Conservation (phyloP, 2,329 filamentous ascomycete species). For the Aquanectria penicillioides region DNA sequence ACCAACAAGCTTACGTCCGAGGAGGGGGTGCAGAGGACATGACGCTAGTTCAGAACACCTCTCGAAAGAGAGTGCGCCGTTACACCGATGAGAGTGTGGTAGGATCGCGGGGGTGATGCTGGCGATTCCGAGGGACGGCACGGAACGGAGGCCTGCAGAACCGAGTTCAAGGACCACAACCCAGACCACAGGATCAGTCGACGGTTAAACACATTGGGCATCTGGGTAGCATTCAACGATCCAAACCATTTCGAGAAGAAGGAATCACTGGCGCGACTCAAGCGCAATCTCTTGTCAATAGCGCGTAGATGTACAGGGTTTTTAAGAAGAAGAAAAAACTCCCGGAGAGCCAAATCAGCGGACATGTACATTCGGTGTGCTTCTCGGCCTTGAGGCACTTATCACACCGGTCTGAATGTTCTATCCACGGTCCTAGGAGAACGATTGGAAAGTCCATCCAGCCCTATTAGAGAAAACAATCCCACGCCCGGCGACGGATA, state of each 20-base stretch:
- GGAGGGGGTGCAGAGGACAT: background rate
- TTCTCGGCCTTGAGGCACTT: constrained; percentile 23
- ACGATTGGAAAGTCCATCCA: constrained; percentile 27
- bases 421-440: constrained; percentile 21
- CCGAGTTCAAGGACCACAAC: background rate
- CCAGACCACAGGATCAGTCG: no score
- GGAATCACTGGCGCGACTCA: no score
- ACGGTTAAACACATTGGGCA: no score
- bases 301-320: constrained; percentile 31
- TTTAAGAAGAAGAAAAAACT: constrained; percentile 8
- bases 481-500: background rate
- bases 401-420: constrained; percentile 28
- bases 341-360: constrained; percentile 15
- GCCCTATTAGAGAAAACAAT: constrained; percentile 24
- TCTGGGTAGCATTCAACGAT: no score
- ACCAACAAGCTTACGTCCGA: background rate
- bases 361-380: constrained; percentile 30
- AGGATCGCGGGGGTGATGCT: background rate
- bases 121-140: background rate
- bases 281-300: constrained; percentile 4
- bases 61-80: no score
- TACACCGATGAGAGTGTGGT: background rate
- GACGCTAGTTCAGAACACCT: no score
- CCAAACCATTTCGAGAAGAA: no score
- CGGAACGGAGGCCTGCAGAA: constrained; percentile 5